Evolutionary conservation across 495 filamentous ascomycete species (phyloP).

Genomic region (Neohortaea acidophila): DNA sequence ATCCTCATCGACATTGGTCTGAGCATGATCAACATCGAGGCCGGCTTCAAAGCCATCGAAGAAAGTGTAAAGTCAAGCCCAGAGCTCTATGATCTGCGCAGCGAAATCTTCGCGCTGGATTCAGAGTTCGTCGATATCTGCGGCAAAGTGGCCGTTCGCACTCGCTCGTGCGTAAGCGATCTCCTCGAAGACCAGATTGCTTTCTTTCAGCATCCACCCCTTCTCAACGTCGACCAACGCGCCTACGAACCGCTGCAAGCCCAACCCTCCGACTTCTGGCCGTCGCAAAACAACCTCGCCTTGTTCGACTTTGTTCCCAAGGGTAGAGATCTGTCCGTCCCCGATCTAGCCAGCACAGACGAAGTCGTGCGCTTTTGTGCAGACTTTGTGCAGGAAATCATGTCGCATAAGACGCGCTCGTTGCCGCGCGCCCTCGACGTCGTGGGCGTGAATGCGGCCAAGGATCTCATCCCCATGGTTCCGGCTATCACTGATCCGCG

Average conservation of each 20-base stretch:
- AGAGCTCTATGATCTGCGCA: neutral
- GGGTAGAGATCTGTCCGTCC: slow-evolving; percentile 4
- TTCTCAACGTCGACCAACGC: slow-evolving; percentile 7
- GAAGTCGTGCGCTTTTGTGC: slow-evolving; percentile 4
- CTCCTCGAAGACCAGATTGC: slow-evolving; percentile 7
- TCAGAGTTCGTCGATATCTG: neutral
- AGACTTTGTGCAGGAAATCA: slow-evolving; percentile 14
- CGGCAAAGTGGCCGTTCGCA: neutral
- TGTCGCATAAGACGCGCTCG: neutral
- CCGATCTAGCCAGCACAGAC: neutral
- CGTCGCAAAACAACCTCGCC: slow-evolving; percentile 3
- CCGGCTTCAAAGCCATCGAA: slow-evolving; percentile 1
- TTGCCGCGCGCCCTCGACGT: slow-evolving; percentile 16
- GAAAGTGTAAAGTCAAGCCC: neutral
- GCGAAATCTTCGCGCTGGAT: slow-evolving; percentile 1
- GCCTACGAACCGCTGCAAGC: slow-evolving; percentile 12
- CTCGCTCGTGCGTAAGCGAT: neutral
- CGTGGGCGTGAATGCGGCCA: slow-evolving; percentile 23
- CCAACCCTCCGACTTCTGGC: slow-evolving; percentile 8
- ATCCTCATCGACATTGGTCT: neutral
- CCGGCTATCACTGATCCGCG: slow-evolving; percentile 22
- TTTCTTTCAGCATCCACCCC: slow-evolving; percentile 2
- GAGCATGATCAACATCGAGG: slow-evolving; percentile 8
- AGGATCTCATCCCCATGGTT: slow-evolving; percentile 21
- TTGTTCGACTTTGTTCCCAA: slow-evolving; percentile 21